These are phyloP conservation scores for Iris macrosiphon DNA, from an alignment of 106 monocot genomes.

Conservation along the genomic window DNA sequence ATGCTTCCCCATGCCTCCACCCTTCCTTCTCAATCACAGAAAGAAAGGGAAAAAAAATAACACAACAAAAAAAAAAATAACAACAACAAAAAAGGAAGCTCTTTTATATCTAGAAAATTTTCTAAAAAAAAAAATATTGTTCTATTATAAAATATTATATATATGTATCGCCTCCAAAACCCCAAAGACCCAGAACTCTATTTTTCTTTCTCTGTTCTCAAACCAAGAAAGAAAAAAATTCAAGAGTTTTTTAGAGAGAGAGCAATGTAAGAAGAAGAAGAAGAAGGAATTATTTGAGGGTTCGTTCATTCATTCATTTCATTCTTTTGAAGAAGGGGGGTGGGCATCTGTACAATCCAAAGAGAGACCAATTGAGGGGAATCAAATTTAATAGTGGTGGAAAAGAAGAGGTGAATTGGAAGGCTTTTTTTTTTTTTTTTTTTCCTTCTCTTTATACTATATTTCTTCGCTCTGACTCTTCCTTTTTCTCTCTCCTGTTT, in stretches of 20 bases:
- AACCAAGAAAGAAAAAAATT: background rate
- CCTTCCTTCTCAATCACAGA: background rate
- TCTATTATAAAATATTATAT: too few relatives aligned
- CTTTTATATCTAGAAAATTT: slow-evolving; percentile 11
- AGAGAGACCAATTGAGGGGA: slow-evolving; percentile 2
- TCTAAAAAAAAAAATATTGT: too few relatives aligned
- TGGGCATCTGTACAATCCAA: slow-evolving; percentile 4
- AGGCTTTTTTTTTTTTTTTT: too few relatives aligned
- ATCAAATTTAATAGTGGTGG: slow-evolving; percentile 3
- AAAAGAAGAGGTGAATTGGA: slow-evolving; percentile 4
- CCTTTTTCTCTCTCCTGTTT: too few relatives aligned
- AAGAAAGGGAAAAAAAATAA: slow-evolving; percentile 12
- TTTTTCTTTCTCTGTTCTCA: background rate
- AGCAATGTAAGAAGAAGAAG: background rate
- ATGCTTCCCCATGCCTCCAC: slow-evolving; percentile 77
- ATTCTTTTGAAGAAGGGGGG: too few relatives aligned
- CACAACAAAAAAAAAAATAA: slow-evolving; percentile 9
- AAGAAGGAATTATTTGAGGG: background rate
- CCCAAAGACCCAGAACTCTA: background rate
- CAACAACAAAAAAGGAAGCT: slow-evolving; percentile 11
- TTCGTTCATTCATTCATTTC: background rate
- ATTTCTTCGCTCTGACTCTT: too few relatives aligned
- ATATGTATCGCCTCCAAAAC: too few relatives aligned
- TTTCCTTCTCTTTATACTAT: too few relatives aligned
- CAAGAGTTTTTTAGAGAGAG: background rate